These are phyloP conservation scores for Phialophora expanda DNA, from an alignment of 2,329 filamentous ascomycete species.

Conservation along the genomic window DNA sequence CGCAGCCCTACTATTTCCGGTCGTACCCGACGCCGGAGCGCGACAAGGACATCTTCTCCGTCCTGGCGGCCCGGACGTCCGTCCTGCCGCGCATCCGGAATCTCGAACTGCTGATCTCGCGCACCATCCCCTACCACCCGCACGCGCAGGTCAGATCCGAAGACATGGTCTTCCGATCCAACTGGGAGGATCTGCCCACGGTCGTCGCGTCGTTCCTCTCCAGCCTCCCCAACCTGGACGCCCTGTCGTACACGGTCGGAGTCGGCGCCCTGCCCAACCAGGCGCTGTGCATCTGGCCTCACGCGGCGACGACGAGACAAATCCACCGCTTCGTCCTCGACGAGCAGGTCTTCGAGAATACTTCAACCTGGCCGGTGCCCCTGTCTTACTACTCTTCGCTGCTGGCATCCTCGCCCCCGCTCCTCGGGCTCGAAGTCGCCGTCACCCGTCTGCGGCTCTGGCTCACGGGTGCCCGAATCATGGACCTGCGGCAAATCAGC, in stretches of 20 bases:
- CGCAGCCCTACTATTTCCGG: background rate
- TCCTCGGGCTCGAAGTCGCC: background rate
- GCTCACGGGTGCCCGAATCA: background rate
- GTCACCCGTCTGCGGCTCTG: conserved; percentile 1
- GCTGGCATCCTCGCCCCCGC: background rate
- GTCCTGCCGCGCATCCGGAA: conserved; percentile 1
- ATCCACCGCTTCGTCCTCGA: background rate
- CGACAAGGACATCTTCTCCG: background rate
- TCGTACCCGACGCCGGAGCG: background rate
- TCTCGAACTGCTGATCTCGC: background rate
- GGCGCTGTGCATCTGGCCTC: background rate
- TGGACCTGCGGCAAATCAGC: background rate
- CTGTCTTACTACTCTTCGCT: background rate
- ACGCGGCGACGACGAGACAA: background rate
- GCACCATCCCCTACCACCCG: background rate
- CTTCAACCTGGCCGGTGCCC: background rate
- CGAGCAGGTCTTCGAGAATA: background rate
- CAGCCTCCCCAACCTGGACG: background rate
- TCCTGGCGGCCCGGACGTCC: background rate
- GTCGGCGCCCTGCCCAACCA: background rate
- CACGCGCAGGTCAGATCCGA: background rate
- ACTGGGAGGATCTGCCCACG: background rate
- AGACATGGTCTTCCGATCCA: background rate
- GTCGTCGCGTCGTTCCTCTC: background rate
- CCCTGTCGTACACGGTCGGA: background rate